These are phyloP conservation scores for Casuarina equisetifolia DNA, from an alignment of 306 rosid genomes.

Conservation along the genomic window DNA sequence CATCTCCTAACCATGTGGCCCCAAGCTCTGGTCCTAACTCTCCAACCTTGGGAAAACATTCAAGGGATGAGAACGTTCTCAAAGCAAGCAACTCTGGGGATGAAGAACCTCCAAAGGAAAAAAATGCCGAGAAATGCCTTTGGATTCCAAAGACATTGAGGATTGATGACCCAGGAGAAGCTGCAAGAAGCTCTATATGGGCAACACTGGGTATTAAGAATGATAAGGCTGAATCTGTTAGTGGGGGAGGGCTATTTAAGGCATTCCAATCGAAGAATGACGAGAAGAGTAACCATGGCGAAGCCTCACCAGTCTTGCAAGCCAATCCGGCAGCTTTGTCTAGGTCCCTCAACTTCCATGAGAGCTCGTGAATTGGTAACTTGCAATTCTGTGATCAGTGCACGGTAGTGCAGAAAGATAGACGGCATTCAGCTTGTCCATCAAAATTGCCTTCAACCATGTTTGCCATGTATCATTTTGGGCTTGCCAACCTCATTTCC, in stretches of 20 bases:
- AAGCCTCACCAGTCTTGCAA: conserved; percentile 54
- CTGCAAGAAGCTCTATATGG: conserved; percentile 73
- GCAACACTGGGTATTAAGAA: conserved; percentile 67
- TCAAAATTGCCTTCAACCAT: conserved; percentile 8
- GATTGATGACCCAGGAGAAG: conserved; percentile 68
- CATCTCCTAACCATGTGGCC: conserved; percentile 33
- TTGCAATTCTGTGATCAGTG: conserved; percentile 19
- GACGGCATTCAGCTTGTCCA: conserved; percentile 4
- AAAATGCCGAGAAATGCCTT: conserved; percentile 36
- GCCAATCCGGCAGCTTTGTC: conserved; percentile 87
- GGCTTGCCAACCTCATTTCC: conserved; percentile 8
- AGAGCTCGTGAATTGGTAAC: conserved; percentile 47
- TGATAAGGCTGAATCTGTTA: conserved; percentile 47
- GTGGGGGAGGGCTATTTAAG: conserved; percentile 52
- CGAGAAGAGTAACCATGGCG: conserved; percentile 37
- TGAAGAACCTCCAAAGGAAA: conserved; percentile 38
- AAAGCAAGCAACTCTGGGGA: conserved; percentile 27
- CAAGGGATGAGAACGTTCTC: conserved; percentile 52
- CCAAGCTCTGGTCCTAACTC: conserved; percentile 41
- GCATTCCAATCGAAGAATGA: conserved; percentile 53
- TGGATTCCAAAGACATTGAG: conserved; percentile 69
- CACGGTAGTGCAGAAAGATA: conserved; percentile 9
- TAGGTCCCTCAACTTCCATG: conserved; percentile 66
- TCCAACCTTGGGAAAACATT: conserved; percentile 63
- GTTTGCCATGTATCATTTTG: background rate